These are phyloP conservation scores for Monosporascus cannonballus DNA, from an alignment of 2,329 filamentous ascomycete genomes.

Conservation along the genomic window DNA sequence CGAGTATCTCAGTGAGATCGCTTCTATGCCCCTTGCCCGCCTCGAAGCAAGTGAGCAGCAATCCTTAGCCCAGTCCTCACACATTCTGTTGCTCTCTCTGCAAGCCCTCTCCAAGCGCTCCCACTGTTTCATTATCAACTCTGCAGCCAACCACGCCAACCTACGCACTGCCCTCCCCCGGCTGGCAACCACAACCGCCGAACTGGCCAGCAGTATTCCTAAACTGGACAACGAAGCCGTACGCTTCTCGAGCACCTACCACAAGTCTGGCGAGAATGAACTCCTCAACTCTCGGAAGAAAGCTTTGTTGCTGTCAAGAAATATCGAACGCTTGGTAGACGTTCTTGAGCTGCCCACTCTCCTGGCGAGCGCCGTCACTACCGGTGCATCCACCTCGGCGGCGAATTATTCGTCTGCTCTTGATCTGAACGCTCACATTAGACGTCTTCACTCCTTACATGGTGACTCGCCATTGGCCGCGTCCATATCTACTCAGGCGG, in stretches of 20 bases:
- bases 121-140: slow-evolving; percentile 76
- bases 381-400: slow-evolving; percentile 43
- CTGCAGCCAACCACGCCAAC: slow-evolving; percentile 69
- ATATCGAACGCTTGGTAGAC: slow-evolving; percentile 84
- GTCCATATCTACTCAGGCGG: slow-evolving; percentile 70
- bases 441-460: slow-evolving; percentile 76
- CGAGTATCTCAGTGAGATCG: slow-evolving; percentile 71
- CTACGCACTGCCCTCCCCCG: slow-evolving; percentile 66
- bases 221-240: slow-evolving; percentile 73
- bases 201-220: slow-evolving; percentile 68
- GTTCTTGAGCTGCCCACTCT: slow-evolving; percentile 85
- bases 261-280: slow-evolving; percentile 63
- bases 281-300: slow-evolving; percentile 69
- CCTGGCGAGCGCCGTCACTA: slow-evolving; percentile 70
- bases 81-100: slow-evolving; percentile 74
- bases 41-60: slow-evolving; percentile 72
- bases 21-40: slow-evolving; percentile 67
- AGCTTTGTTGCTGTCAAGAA: slow-evolving; percentile 74
- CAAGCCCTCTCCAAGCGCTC: slow-evolving; percentile 87
- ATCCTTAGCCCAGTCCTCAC: slow-evolving; percentile 71
- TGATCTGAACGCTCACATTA: slow-evolving; percentile 90
- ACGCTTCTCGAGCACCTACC: slow-evolving; percentile 76
- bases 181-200: slow-evolving; percentile 58
- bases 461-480: slow-evolving; percentile 69
- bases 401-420: slow-evolving; percentile 83